A percentile compares a stretch with the other conserved stretches of the same genome.
Conservation (phyloP, 257 asterid genomes). For the Nicotiana knightiana region DNA sequence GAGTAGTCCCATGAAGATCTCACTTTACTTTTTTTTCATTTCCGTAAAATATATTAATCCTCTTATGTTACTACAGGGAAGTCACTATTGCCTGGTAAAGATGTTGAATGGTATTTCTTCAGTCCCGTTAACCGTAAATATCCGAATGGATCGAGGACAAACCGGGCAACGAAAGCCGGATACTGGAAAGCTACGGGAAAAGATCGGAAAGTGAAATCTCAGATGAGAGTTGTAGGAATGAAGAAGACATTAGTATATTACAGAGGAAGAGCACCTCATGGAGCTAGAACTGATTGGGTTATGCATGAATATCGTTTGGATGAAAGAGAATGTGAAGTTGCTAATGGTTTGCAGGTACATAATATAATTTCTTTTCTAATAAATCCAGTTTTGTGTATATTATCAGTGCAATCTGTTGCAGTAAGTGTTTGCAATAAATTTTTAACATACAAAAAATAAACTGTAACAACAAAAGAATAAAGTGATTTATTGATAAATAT, state of each 20-base stretch:
- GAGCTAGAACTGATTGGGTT: slow-evolving; percentile 56
- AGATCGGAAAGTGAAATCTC: slow-evolving; percentile 53
- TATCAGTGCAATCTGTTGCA: too few relatives aligned
- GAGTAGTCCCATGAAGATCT: too few relatives aligned
- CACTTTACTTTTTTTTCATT: too few relatives aligned
- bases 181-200: slow-evolving; percentile 85
- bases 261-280: slow-evolving; percentile 71
- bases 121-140: slow-evolving; percentile 68
- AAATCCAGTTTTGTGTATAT: too few relatives aligned
- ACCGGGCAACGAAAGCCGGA: slow-evolving; percentile 64
- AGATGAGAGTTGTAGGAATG: slow-evolving; percentile 53
- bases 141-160: slow-evolving; percentile 73
- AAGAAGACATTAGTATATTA: slow-evolving; percentile 76
- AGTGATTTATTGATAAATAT: too few relatives aligned
- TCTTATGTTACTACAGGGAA: slow-evolving; percentile 32
- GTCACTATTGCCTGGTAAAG: slow-evolving; percentile 64
- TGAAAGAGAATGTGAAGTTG: slow-evolving; percentile 18
- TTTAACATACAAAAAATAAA: too few relatives aligned
- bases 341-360: slow-evolving; percentile 11
- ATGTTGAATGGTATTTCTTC: slow-evolving; percentile 74
- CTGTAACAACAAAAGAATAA: too few relatives aligned
- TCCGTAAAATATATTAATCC: too few relatives aligned
- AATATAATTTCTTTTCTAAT: too few relatives aligned
- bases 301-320: slow-evolving; percentile 71
- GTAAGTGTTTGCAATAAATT: too few relatives aligned